Evolutionary conservation across 2,329 filamentous ascomycete genomes (phyloP).

Genomic region (Cercospora berteroae): DNA sequence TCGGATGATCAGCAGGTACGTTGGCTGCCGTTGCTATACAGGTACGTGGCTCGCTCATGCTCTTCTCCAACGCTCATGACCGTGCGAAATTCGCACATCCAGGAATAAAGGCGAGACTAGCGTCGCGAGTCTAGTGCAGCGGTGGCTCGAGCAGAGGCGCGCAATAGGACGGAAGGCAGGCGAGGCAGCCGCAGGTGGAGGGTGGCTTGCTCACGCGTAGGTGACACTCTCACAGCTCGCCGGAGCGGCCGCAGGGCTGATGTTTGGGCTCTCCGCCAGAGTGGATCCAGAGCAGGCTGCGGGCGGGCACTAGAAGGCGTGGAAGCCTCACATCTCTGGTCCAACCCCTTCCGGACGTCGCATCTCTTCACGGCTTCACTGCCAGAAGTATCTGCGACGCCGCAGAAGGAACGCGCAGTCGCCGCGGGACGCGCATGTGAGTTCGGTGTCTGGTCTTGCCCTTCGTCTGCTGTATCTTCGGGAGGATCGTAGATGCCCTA

Average conservation of each 20-base stretch:
- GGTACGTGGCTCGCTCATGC: not conserved
- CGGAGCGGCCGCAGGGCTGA: slow-evolving; percentile 10
- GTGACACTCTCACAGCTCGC: not conserved
- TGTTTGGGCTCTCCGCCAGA: not conserved
- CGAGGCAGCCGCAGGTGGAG: slow-evolving; percentile 1
- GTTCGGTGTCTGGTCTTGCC: not conserved
- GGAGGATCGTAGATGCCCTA: not conserved
- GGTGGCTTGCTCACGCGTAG: slow-evolving; percentile 5
- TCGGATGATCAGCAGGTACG: not conserved
- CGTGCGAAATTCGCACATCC: not conserved
- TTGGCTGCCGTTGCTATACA: not conserved
- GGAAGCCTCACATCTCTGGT: not conserved
- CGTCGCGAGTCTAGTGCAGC: not conserved
- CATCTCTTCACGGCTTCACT: not conserved
- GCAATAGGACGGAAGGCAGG: slow-evolving; percentile 4
- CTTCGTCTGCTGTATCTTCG: not conserved
- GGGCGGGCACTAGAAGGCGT: not conserved
- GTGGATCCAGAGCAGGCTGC: not conserved
- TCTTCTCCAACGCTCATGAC: not conserved
- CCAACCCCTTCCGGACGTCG: not conserved
- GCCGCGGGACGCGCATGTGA: not conserved
- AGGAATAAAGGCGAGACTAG: slow-evolving; percentile 1
- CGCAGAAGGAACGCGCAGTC: not conserved
- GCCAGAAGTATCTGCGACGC: not conserved
- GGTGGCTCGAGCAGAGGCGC: not conserved